These are phyloP conservation scores for Macrotyloma uniflorum DNA, from an alignment of 306 rosid genomes.

Conservation along the genomic window DNA sequence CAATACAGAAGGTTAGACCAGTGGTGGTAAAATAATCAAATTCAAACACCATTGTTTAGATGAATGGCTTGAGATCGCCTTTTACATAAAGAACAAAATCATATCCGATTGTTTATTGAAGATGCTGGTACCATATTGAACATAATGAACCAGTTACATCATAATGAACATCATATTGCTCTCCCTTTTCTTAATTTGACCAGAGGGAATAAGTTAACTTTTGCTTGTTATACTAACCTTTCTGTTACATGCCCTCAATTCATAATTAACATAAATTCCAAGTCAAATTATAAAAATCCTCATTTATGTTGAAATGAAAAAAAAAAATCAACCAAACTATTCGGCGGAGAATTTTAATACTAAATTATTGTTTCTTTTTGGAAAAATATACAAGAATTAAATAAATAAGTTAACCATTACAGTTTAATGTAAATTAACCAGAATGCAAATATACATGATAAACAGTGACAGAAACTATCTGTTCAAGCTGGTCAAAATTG, in stretches of 20 bases:
- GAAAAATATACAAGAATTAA: neutral
- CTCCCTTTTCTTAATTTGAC: too few species aligned
- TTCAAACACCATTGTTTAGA: neutral
- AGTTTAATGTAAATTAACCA: conserved; percentile 4
- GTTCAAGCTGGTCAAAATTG: conserved; percentile 13
- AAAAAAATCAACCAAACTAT: conserved; percentile 5
- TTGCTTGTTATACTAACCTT: neutral
- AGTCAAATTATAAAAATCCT: neutral
- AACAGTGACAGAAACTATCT: neutral
- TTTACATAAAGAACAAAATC: neutral
- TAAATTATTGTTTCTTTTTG: neutral
- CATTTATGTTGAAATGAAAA: neutral
- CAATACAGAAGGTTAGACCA: neutral
- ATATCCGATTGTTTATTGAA: neutral
- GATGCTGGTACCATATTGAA: neutral
- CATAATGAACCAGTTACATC: neutral
- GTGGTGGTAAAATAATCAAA: neutral
- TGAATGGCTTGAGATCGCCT: neutral
- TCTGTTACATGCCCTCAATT: neutral
- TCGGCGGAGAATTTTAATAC: neutral
- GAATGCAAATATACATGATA: neutral
- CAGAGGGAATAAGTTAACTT: neutral
- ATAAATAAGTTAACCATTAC: neutral
- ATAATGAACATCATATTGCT: too few species aligned
- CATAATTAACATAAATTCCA: neutral